Evolutionary conservation across 2,329 filamentous ascomycete genomes (phyloP), one percentile per base, ranked within the genome.

Genomic region (Arthrobotrys pseudoclavata): DNA sequence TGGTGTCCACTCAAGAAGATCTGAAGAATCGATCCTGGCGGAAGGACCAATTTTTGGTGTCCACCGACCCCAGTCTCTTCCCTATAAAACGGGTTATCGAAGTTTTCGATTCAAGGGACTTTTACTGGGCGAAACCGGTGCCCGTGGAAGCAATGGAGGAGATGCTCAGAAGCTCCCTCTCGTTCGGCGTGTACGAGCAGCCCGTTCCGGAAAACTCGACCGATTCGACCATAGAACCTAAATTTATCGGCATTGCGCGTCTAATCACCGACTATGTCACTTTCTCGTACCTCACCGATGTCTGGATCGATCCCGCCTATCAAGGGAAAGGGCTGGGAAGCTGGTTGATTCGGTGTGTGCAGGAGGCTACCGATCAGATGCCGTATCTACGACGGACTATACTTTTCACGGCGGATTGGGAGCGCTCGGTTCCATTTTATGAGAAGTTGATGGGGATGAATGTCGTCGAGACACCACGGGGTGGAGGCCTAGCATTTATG

Each of bases 201-300:
- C 37, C 40, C 61, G 64, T 77, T 31, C 37, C 24, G 7, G 48
- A 48, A 70, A 6, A 79, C 79, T 10, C 82, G 83, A 24, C 83
- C 85, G 67, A 84, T 48, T 48, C 40, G 40, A 48, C 60, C 7
- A 0, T 40, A 20, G 26, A 31, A n/a, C 5, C 45, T 22, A 45
- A 76, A 12, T 40, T 79, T 22, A 42, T 88, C 53, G 87, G 86
- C 1, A 83, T 87, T 69, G 86, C 85, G 0, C 85, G 86, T 20
- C 80, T 86, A 37, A 80, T 87, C 24, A 88, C 86, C 5, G 87
- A 87, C 80, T 84, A 83, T 57, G 82, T 84, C 5, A 87, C 86
- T 0, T 85, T 87, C 76, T 84, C 84, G 12, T 88, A 86, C 80
- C 81, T 88, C 9, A 86, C 86, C 1, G 87, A 88, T 72, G 84